Conservation (phyloP, 2,329 filamentous ascomycete genomes). For the Sclerotiophoma versabilis region DNA sequence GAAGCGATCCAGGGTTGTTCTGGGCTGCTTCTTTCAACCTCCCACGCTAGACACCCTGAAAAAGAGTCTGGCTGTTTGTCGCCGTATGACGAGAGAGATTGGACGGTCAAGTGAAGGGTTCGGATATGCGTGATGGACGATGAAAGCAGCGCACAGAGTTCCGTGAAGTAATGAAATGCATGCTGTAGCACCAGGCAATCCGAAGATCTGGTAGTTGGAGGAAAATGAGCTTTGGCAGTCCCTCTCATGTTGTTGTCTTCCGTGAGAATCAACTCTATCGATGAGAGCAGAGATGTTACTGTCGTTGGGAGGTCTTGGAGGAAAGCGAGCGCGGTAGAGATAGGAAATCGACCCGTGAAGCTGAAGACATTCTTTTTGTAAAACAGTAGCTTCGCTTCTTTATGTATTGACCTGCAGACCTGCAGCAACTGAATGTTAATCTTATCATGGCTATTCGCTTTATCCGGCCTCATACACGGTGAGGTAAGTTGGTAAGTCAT, state of each 20-base stretch:
- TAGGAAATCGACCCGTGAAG: conserved; percentile 27
- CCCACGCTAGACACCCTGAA: conserved; percentile 21
- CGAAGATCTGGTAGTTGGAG: conserved; percentile 22
- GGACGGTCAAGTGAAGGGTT: conserved; percentile 25
- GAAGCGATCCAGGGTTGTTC: conserved; percentile 18
- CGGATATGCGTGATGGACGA: conserved; percentile 26
- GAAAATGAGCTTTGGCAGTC: conserved; percentile 22
- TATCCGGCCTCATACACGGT: neutral
- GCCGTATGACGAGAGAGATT: conserved; percentile 17
- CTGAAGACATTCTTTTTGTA: conserved; percentile 34
- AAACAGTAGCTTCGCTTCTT: conserved; percentile 31
- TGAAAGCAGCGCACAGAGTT: conserved; percentile 31
- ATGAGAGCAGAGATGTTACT: conserved; percentile 22
- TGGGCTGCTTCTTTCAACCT: conserved; percentile 12
- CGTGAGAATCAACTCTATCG: conserved; percentile 26
- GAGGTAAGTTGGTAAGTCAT: conserved; percentile 33
- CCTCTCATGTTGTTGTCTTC: conserved; percentile 30
- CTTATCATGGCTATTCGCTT: neutral
- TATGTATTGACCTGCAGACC: conserved; percentile 30
- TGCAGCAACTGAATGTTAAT: conserved; percentile 23
- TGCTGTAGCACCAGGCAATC: conserved; percentile 27
- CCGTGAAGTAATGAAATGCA: conserved; percentile 30
- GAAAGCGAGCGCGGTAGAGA: conserved; percentile 35
- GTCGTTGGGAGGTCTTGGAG: conserved; percentile 28
- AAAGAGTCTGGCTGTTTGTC: conserved; percentile 13